Conservation (phyloP, 306 rosid species). For the Lathyrus tuberosus region DNA sequence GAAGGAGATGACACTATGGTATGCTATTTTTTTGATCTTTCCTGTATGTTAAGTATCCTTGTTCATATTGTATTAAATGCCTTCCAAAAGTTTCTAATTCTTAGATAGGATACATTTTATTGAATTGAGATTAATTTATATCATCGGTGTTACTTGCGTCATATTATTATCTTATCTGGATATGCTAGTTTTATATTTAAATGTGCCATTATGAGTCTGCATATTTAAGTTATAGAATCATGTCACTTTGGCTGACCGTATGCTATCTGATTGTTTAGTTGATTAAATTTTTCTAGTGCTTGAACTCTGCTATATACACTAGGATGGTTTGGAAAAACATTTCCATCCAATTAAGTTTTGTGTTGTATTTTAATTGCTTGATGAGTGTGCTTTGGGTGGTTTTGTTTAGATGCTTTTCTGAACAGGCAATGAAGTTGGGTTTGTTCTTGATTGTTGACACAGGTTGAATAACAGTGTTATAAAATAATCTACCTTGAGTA, state of each 20-base stretch:
- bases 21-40: conserved; percentile 39
- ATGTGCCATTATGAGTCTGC: no score
- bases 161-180: background rate
- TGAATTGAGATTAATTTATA: conserved; percentile 25
- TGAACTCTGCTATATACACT: background rate
- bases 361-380: conserved; percentile 15
- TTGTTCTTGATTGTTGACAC: conserved; percentile 28
- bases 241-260: no score
- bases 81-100: conserved; percentile 27
- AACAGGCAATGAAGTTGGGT: conserved; percentile 18
- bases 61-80: conserved; percentile 20
- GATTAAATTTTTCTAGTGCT: conserved; percentile 22
- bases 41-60: conserved; percentile 3
- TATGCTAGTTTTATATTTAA: background rate
- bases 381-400: conserved; percentile 24
- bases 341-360: conserved; percentile 5
- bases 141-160: conserved; percentile 14
- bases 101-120: conserved; percentile 10
- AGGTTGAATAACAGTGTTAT: background rate
- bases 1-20: conserved; percentile 77
- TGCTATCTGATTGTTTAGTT: conserved; percentile 20
- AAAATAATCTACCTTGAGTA: background rate
- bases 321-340: conserved; percentile 7
- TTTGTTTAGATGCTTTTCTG: conserved; percentile 29
- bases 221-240: no score